These are phyloP conservation scores for Mortierella sp. DNA, from an alignment of 371 early-diverging fungal species.

Conservation along the genomic window DNA sequence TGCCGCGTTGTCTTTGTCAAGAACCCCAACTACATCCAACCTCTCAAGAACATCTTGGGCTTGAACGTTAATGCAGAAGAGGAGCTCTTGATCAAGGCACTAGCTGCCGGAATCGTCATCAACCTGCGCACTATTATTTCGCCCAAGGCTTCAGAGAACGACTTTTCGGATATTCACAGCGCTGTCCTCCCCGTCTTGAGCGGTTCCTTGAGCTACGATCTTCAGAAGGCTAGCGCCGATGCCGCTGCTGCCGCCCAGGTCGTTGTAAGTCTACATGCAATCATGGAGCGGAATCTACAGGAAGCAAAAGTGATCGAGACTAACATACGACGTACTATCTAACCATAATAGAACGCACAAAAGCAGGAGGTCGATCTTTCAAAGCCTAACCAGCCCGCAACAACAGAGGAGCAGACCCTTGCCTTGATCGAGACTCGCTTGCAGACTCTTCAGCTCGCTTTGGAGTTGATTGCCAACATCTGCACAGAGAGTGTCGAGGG, in stretches of 20 bases:
- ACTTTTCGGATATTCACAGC: conserved; percentile 62
- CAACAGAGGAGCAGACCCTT: conserved; percentile 64
- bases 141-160: conserved; percentile 26
- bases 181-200: conserved; percentile 66
- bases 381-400: conserved; percentile 64
- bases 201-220: conserved; percentile 69
- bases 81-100: conserved; percentile 64
- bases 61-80: conserved; percentile 60
- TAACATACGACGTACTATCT: neutral
- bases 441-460: conserved; percentile 75
- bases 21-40: conserved; percentile 69
- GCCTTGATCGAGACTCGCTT: conserved; percentile 67
- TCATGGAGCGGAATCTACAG: neutral
- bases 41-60: conserved; percentile 62
- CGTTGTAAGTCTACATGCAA: conserved; percentile 57
- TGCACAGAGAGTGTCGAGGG: conserved; percentile 73
- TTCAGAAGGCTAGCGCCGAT: conserved; percentile 70
- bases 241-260: conserved; percentile 62
- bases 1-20: conserved; percentile 70
- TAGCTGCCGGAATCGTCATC: conserved; percentile 67
- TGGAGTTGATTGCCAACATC: conserved; percentile 85
- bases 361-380: conserved; percentile 55
- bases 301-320: neutral
- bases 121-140: conserved; percentile 43
- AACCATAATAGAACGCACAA: conserved; percentile 28